These are phyloP conservation scores for Aphanocladium album DNA, from an alignment of 2,329 filamentous ascomycete species.

Conservation along the genomic window DNA sequence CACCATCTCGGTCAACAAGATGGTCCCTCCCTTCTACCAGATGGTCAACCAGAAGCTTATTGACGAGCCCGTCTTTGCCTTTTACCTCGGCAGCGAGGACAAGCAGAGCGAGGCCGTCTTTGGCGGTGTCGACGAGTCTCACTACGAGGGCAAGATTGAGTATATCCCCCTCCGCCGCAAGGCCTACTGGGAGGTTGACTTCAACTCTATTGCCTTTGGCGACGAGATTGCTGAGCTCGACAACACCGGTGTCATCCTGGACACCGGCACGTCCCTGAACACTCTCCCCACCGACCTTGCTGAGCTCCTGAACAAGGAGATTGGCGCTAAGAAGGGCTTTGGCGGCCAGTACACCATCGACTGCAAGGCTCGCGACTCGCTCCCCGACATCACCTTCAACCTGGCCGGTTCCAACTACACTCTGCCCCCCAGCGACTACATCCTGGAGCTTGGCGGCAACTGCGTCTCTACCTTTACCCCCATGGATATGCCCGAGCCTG, in stretches of 20 bases:
- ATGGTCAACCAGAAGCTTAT: slow-evolving; percentile 86
- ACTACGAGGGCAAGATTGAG: slow-evolving; percentile 79
- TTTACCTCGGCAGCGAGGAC: slow-evolving; percentile 78
- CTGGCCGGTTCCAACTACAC: slow-evolving; percentile 90
- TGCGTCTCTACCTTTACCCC: slow-evolving; percentile 98
- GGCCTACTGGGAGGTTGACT: slow-evolving; percentile 99
- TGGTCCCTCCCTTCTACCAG: slow-evolving; percentile 93
- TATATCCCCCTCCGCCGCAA: slow-evolving; percentile 95
- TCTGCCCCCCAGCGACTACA: slow-evolving; percentile 86
- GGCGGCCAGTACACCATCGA: slow-evolving; percentile 96
- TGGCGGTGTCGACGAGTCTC: slow-evolving; percentile 77
- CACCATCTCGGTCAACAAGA: slow-evolving; percentile 93
- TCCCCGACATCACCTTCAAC: slow-evolving; percentile 89
- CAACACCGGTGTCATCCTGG: slow-evolving; percentile 91
- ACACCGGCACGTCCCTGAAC: slow-evolving; percentile 97
- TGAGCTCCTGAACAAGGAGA: slow-evolving; percentile 95
- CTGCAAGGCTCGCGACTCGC: slow-evolving; percentile 67
- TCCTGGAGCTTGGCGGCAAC: slow-evolving; percentile 88
- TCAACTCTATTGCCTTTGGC: slow-evolving; percentile 87
- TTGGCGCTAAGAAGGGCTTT: slow-evolving; percentile 95
- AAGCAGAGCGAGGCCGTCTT: slow-evolving; percentile 84
- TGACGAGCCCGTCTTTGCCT: slow-evolving; percentile 90
- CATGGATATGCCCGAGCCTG: slow-evolving; percentile 85
- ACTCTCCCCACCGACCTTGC: slow-evolving; percentile 86
- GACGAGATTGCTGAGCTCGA: slow-evolving; percentile 83